These are phyloP conservation scores for Pseudocercospora musae DNA, from an alignment of 2,329 filamentous ascomycete species.

Conservation along the genomic window DNA sequence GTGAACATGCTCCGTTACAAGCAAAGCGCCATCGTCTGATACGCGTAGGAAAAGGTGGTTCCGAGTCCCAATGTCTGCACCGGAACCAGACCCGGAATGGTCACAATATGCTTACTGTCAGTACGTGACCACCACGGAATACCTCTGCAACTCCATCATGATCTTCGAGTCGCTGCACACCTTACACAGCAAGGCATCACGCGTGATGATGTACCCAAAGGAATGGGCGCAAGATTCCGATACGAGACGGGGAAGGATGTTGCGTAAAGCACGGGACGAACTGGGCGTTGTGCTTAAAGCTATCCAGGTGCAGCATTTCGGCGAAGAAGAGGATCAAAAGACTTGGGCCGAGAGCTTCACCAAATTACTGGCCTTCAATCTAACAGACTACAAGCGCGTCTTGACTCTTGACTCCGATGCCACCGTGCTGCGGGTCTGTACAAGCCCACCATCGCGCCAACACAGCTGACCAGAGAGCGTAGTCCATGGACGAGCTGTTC, in stretches of 20 bases:
- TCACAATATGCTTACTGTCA: conserved; percentile 42
- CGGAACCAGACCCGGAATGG: neutral
- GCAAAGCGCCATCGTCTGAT: too few relatives aligned
- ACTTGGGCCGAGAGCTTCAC: conserved; percentile 64
- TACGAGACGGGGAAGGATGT: conserved; percentile 36
- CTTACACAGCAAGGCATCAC: conserved; percentile 41
- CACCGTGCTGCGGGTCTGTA: conserved; percentile 50
- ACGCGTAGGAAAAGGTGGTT: too few relatives aligned
- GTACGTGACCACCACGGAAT: conserved; percentile 42
- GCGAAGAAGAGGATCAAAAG: conserved; percentile 36
- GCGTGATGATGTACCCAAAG: conserved; percentile 44
- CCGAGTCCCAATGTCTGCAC: too few relatives aligned
- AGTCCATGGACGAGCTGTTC: conserved; percentile 64
- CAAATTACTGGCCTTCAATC: conserved; percentile 65
- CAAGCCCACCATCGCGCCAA: neutral
- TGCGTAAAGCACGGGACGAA: conserved; percentile 46
- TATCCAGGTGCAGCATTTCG: conserved; percentile 34
- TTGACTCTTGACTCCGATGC: conserved; percentile 61
- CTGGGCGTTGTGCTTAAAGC: conserved; percentile 51
- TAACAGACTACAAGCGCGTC: conserved; percentile 58
- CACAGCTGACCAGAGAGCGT: neutral
- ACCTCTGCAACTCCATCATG: conserved; percentile 45
- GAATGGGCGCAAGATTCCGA: conserved; percentile 26
- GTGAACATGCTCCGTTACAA: too few relatives aligned
- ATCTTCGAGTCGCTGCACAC: conserved; percentile 42